Evolutionary conservation across 2,329 filamentous ascomycete genomes (phyloP).

Genomic region (Curvularia spicifera): DNA sequence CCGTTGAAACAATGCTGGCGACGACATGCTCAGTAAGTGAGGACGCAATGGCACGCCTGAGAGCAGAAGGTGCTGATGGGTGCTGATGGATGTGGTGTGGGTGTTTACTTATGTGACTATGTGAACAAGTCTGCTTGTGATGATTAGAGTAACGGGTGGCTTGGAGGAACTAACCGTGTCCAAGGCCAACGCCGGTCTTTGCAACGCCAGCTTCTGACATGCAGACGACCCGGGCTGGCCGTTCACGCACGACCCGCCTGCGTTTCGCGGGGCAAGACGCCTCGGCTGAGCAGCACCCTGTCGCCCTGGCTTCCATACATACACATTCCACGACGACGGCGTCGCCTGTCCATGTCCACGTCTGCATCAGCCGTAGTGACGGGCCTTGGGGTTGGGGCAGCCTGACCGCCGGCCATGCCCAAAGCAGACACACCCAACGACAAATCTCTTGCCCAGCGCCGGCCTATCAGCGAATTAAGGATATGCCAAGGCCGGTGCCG

Average conservation of each 20-base stretch:
- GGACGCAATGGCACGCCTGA: background rate
- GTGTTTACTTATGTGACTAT: background rate
- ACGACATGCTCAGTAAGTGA: background rate
- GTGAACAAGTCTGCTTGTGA: background rate
- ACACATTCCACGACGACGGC: background rate
- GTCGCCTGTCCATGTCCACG: no score
- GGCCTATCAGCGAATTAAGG: slow-evolving; percentile 17
- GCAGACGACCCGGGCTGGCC: background rate
- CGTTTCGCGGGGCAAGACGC: slow-evolving; percentile 12
- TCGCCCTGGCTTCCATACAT: background rate
- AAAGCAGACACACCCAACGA: background rate
- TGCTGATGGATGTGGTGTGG: background rate
- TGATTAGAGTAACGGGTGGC: slow-evolving; percentile 1
- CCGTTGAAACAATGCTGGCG: background rate
- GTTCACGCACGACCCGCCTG: slow-evolving; percentile 7
- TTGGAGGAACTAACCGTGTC: background rate
- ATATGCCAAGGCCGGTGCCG: slow-evolving; percentile 27
- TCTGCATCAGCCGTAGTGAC: background rate
- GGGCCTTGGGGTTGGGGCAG: background rate
- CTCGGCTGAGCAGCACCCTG: slow-evolving; percentile 7
- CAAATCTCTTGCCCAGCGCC: slow-evolving; percentile 23
- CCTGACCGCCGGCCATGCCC: background rate
- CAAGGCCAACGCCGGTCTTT: background rate
- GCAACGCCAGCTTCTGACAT: slow-evolving; percentile 9
- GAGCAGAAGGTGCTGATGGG: background rate